phyloP scores from a whole-genome alignment of 2,329 filamentous ascomycete genomes.

The Stemphylium lycopersici region DNA sequence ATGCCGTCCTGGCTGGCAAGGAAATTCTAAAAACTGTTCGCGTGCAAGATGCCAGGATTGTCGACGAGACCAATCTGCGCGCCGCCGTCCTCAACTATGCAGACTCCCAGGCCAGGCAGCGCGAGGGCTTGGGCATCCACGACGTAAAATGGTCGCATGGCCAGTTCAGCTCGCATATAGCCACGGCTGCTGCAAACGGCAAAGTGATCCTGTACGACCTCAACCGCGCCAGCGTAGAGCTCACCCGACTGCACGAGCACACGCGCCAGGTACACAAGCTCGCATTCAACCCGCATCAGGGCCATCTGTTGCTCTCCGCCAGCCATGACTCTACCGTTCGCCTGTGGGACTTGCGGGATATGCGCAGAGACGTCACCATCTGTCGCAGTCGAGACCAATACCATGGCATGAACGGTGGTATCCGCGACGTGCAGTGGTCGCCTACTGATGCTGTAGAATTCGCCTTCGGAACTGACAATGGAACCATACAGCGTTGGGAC shows the following conservation, averaged over 20 bases:
- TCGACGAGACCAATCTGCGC: constrained; percentile 69
- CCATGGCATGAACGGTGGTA: constrained; percentile 64
- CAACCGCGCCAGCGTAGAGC: constrained; percentile 64
- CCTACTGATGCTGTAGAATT: constrained; percentile 67
- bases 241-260: constrained; percentile 68
- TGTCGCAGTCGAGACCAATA: constrained; percentile 63
- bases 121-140: constrained; percentile 66
- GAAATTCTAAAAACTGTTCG: constrained; percentile 70
- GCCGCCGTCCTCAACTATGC: constrained; percentile 65
- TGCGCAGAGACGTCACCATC: constrained; percentile 57
- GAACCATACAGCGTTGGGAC: constrained; percentile 69
- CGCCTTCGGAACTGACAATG: constrained; percentile 68
- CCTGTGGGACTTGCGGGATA: constrained; percentile 67
- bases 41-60: constrained; percentile 62
- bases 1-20: constrained; percentile 68
- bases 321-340: constrained; percentile 69
- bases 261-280: constrained; percentile 69
- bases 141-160: constrained; percentile 73
- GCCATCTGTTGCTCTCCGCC: constrained; percentile 66
- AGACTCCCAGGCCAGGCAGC: constrained; percentile 56
- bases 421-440: constrained; percentile 70
- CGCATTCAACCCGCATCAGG: constrained; percentile 68
- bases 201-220: constrained; percentile 70
- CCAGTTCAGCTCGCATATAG: constrained; percentile 64
- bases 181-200: constrained; percentile 68